A percentile compares a stretch with the other conserved stretches of the same genome.
Evolutionary conservation across 169 alveolate species (phyloP).

Genomic region (Babesia gibsoni): DNA sequence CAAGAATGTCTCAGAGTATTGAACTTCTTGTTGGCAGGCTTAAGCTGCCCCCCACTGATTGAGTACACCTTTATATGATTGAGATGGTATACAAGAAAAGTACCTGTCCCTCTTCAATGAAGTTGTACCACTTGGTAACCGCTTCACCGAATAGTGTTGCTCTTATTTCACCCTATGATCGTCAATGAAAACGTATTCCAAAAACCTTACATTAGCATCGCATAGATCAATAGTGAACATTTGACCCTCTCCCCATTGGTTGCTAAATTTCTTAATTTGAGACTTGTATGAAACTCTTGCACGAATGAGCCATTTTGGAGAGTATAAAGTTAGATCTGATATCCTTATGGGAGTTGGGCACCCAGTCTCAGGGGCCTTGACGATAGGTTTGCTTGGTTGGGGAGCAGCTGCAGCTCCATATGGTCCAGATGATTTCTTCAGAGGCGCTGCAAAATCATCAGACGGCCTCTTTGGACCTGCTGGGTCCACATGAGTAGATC

Average conservation of each 20-base stretch:
- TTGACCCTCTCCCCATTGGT: slow-evolving; percentile 64
- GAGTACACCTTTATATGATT: slow-evolving; percentile 52
- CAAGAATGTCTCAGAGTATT: slow-evolving; percentile 69
- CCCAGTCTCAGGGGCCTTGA: slow-evolving; percentile 6
- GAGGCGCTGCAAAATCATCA: not conserved
- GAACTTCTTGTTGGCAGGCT: slow-evolving; percentile 71
- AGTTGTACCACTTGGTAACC: slow-evolving; percentile 76
- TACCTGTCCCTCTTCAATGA: slow-evolving; percentile 69
- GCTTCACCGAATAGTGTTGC: slow-evolving; percentile 77
- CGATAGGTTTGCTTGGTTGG: slow-evolving; percentile 1
- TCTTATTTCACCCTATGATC: slow-evolving; percentile 61
- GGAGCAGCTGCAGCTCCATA: not conserved
- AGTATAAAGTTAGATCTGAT: slow-evolving; percentile 56
- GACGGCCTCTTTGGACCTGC: not conserved
- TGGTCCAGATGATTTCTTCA: slow-evolving; percentile 2
- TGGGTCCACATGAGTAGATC: not conserved
- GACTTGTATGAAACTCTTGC: slow-evolving; percentile 57
- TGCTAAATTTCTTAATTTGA: slow-evolving; percentile 58
- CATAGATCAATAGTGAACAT: slow-evolving; percentile 62
- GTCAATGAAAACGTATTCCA: not conserved
- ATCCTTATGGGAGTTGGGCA: slow-evolving; percentile 4
- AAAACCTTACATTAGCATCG: slow-evolving; percentile 35
- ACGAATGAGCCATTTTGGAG: slow-evolving; percentile 61
- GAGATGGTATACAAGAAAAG: not conserved
- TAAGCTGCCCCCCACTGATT: slow-evolving; percentile 72